Percentiles rank a stretch among this genome's conserved stretches.
phyloP scores from a whole-genome alignment of 768 basidiomycete species.

The Hygrocybe punicea region DNA sequence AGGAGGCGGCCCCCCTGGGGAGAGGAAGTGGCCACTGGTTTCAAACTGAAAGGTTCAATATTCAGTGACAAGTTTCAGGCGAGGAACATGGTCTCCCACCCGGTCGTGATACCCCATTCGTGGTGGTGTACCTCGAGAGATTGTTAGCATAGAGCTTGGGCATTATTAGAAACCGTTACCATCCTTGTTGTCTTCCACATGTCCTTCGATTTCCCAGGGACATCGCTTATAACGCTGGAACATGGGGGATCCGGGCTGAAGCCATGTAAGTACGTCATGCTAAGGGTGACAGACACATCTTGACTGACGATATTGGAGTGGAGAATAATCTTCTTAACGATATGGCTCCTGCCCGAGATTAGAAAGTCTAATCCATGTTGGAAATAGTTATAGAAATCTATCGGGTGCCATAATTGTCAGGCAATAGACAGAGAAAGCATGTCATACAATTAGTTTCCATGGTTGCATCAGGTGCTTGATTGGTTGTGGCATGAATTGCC shows the following conservation, averaged over 20 bases:
- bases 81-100: conserved; percentile 35
- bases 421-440: background rate
- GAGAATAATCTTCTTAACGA: conserved; percentile 79
- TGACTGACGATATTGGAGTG: conserved; percentile 80
- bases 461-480: conserved; percentile 42
- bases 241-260: conserved; percentile 78
- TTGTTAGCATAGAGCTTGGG: conserved; percentile 5
- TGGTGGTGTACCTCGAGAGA: conserved; percentile 61
- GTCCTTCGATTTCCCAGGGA: conserved; percentile 82
- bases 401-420: conserved; percentile 1
- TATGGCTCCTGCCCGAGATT: conserved; percentile 64
- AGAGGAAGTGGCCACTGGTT: conserved; percentile 72
- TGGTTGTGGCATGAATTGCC: conserved; percentile 65
- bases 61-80: background rate
- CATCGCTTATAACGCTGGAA: conserved; percentile 92
- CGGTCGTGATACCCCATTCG: conserved; percentile 69
- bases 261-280: background rate
- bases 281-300: background rate
- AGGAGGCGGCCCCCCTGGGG: conserved; percentile 68
- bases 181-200: conserved; percentile 80
- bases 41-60: conserved; percentile 51
- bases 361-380: conserved; percentile 88
- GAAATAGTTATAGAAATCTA: conserved; percentile 93
- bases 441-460: conserved; percentile 50
- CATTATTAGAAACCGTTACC: conserved; percentile 39